Evolutionary conservation across 176 grass and related monocot species (phyloP), one percentile per base, ranked within the genome.

Genomic region (Bothriochloa decipiens): DNA sequence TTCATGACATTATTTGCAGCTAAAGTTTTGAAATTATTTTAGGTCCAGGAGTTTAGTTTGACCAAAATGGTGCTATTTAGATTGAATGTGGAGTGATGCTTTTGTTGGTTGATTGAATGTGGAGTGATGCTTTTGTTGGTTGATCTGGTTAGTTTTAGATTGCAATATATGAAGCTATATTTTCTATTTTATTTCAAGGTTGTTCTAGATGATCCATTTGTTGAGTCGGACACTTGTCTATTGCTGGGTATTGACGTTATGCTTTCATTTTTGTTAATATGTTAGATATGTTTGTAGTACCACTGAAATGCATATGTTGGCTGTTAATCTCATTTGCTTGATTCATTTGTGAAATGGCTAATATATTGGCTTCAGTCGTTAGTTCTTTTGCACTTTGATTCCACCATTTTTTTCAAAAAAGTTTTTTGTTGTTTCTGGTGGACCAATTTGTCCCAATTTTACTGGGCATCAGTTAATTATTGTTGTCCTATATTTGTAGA

Each of bases 401-500:
- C 25, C 17, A 35, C 27, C 11, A 25, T 42, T 60, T 62, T 39
- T 9, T 65, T 58, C 6, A n/a, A 61, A 23, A 70, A 70, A 29
- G 1, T 46, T 10, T 67, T 42, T 5, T 78, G 37, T 23, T 86
- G 70, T 81, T 81, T 82, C 65, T 42, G 46, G 26, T 81, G 62
- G 17, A 76, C 22, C 17, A 77, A 18, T 78, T 10, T 23, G 0
- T 71, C 33, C 61, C 11, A 85, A 20, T 15, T 79, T 65, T 71
- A 79, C 32, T 87, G 28, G 3, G 18, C 67, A 72, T 11, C 64
- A 11, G 75, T 84, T 64, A 82, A 40, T 49, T 55, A 45, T 40
- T 55, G 61, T 26, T 80, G 32, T 73, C 26, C 28, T 89, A 8
- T 22, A 39, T 84, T 63, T 81, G 83, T 69, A 99, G 96, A 91